A percentile compares a stretch with the other conserved stretches of the same genome.
Conservation (phyloP, 345 rosid species). For the Brassica nigra region DNA sequence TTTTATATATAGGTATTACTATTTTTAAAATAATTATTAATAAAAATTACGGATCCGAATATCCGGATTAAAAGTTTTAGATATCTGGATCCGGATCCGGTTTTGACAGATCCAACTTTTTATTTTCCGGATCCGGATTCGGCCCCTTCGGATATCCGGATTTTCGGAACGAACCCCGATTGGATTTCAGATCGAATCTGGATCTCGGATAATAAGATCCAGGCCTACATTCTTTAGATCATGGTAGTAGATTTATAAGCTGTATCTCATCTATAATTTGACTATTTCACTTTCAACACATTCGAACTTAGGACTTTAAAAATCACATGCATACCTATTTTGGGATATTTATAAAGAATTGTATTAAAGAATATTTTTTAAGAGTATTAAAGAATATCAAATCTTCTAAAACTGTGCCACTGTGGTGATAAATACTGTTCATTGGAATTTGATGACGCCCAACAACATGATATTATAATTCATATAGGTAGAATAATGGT, state of each 20-base stretch:
- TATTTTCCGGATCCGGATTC: no score
- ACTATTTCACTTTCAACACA: not conserved
- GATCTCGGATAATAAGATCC: no score
- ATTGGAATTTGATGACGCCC: conserved; percentile 40
- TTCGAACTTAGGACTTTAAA: not conserved
- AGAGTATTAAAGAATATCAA: conserved; percentile 12
- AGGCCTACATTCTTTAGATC: not conserved
- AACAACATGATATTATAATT: conserved; percentile 28
- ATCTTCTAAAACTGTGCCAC: conserved; percentile 15
- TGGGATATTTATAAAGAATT: conserved; percentile 26
- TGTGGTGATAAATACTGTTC: conserved; percentile 23
- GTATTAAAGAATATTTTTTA: conserved; percentile 3
- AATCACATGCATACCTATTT: conserved; percentile 3
- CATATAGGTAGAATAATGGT: conserved; percentile 4
- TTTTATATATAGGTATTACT: no score
- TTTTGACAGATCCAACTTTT: no score
- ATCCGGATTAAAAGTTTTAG: no score
- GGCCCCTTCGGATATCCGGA: no score
- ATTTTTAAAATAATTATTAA: no score
- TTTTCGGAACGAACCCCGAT: no score
- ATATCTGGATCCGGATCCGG: no score
- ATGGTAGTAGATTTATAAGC: not conserved
- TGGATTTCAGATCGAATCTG: no score
- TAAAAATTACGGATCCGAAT: no score
- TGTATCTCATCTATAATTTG: not conserved